Conservation (phyloP, 1,139 yeast species). For the Kodamaea derodonti region DNA sequence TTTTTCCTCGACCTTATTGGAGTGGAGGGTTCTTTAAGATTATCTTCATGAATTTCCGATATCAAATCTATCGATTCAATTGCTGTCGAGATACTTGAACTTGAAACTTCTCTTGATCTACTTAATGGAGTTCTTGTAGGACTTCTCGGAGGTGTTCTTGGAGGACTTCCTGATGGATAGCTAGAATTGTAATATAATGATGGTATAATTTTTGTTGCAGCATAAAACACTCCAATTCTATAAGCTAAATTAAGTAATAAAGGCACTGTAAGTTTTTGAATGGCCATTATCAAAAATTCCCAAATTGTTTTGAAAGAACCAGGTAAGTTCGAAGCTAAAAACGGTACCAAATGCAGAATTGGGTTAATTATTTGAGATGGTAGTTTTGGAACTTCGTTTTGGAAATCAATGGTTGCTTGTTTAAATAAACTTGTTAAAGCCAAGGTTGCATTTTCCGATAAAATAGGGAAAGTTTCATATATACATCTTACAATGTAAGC, state of each 20-base stretch:
- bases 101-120: conserved; percentile 17
- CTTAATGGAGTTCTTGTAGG: conserved; percentile 28
- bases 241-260: conserved; percentile 78
- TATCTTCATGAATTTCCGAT: conserved; percentile 1
- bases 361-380: conserved; percentile 41
- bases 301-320: conserved; percentile 61
- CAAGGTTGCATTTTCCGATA: conserved; percentile 51
- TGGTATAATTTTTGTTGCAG: conserved; percentile 93
- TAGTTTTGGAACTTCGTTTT: conserved; percentile 36
- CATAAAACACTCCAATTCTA: conserved; percentile 81
- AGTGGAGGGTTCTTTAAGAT: conserved; percentile 1
- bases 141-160: conserved; percentile 24
- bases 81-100: conserved; percentile 8
- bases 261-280: conserved; percentile 76
- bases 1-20: conserved; percentile 5
- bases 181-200: conserved; percentile 49
- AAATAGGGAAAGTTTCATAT: conserved; percentile 84
- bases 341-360: conserved; percentile 40
- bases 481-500: conserved; percentile 91
- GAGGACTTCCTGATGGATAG: conserved; percentile 23
- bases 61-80: conserved; percentile 2
- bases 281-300: conserved; percentile 65
- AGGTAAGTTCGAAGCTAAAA: conserved; percentile 52
- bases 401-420: conserved; percentile 35
- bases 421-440: conserved; percentile 36